These are phyloP conservation scores for Sugiyamaella floridensis DNA, from an alignment of 805 yeast genomes.

Conservation along the genomic window DNA sequence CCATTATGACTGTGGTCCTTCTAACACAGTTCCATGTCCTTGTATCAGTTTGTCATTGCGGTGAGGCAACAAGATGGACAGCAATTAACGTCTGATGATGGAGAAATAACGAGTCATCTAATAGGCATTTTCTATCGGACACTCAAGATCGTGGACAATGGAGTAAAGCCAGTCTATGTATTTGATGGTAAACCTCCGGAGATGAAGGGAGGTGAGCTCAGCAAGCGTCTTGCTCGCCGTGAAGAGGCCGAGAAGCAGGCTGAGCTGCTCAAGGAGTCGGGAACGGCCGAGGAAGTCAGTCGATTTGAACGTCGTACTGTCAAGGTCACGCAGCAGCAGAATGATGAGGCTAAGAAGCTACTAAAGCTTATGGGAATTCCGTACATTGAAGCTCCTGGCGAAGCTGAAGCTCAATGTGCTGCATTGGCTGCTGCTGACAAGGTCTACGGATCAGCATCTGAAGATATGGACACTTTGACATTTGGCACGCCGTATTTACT, in stretches of 20 bases:
- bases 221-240: constrained; percentile 71
- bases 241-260: constrained; percentile 76
- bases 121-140: constrained; percentile 97
- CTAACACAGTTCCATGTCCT: constrained; percentile 65
- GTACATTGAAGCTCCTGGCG: constrained; percentile 88
- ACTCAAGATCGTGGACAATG: constrained; percentile 77
- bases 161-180: constrained; percentile 94
- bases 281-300: constrained; percentile 68
- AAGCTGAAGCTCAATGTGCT: constrained; percentile 99
- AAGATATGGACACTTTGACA: constrained; percentile 97
- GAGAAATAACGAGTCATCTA: constrained; percentile 84
- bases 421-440: constrained; percentile 82
- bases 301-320: constrained; percentile 83
- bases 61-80: constrained; percentile 97
- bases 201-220: constrained; percentile 85
- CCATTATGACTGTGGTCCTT: neutral
- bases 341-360: constrained; percentile 83
- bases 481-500: constrained; percentile 78
- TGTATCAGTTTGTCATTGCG: constrained; percentile 91
- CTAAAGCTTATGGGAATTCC: constrained; percentile 93
- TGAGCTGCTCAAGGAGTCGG: constrained; percentile 65
- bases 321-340: constrained; percentile 80
- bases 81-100: constrained; percentile 77
- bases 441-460: constrained; percentile 95
- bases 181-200: constrained; percentile 98